phyloP scores from a whole-genome alignment of 225 moss, liverwort and hornwort genomes.

The Neckera pumila region DNA sequence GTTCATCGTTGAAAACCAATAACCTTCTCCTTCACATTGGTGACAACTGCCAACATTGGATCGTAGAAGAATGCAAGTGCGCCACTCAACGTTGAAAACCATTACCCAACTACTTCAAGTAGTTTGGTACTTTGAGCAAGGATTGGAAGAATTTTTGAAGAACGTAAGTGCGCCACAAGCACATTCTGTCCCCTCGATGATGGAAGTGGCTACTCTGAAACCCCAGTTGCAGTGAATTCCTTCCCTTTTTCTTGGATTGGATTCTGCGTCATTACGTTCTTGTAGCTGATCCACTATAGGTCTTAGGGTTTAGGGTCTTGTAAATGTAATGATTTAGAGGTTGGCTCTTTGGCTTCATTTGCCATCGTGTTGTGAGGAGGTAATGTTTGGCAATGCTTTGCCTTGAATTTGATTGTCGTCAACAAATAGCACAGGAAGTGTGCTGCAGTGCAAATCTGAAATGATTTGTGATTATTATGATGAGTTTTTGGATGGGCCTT shows the following conservation, averaged over 20 bases:
- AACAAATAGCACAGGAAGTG: background rate
- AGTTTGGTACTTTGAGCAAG: background rate
- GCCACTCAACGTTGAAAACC: background rate
- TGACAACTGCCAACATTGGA: background rate
- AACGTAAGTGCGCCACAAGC: background rate
- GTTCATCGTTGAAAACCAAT: background rate
- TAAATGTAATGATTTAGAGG: background rate
- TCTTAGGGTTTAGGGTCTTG: too few species aligned
- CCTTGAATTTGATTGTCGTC: background rate
- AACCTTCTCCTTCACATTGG: background rate
- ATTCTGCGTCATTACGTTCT: background rate
- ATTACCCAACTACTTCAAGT: background rate
- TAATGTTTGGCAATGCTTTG: background rate
- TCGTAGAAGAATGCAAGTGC: background rate
- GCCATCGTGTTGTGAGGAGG: background rate
- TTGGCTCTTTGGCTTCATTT: background rate
- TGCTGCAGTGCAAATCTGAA: background rate
- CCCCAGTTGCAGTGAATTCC: background rate
- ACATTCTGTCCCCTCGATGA: background rate
- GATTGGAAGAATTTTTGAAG: background rate
- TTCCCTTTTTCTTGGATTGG: background rate
- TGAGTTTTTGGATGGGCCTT: background rate
- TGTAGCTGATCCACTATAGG: too few species aligned
- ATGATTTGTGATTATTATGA: background rate
- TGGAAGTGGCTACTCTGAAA: background rate